A percentile compares a stretch with the other conserved stretches of the same genome.
Conservation (phyloP, 371 early-diverging fungal species). For the Haplosporangium sp. region DNA sequence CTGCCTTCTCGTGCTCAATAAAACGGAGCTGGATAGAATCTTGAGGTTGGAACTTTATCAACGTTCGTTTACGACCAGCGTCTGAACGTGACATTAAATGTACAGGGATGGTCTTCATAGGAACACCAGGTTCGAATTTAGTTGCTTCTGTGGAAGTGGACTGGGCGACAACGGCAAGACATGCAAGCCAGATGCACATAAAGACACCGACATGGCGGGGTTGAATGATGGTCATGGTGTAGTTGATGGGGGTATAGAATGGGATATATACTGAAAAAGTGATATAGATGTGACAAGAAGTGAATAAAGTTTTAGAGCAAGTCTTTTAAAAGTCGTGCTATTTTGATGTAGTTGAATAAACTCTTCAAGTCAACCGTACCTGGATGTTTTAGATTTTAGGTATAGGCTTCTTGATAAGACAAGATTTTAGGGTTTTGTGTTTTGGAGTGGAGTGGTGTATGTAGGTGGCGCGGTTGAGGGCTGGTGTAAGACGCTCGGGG, state of each 20-base stretch:
- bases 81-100: conserved; percentile 20
- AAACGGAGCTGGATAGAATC: conserved; percentile 30
- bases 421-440: background rate
- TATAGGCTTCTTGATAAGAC: background rate
- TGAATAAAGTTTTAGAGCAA: too few relatives aligned
- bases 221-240: background rate
- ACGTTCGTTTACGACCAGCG: conserved; percentile 18
- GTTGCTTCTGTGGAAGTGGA: background rate
- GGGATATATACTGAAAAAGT: background rate
- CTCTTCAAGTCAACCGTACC: background rate
- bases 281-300: background rate
- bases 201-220: conserved; percentile 2
- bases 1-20: conserved; percentile 22
- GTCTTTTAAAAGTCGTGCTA: background rate
- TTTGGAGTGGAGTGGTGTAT: background rate
- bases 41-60: conserved; percentile 23
- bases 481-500: background rate
- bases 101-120: conserved; percentile 32
- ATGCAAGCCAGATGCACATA: conserved; percentile 10
- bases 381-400: background rate
- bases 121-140: conserved; percentile 14
- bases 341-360: background rate
- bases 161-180: conserved; percentile 2
- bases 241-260: background rate
- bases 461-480: background rate